Conservation (phyloP, 2,329 filamentous ascomycete genomes). For the Fusarium pseudonygamai region DNA sequence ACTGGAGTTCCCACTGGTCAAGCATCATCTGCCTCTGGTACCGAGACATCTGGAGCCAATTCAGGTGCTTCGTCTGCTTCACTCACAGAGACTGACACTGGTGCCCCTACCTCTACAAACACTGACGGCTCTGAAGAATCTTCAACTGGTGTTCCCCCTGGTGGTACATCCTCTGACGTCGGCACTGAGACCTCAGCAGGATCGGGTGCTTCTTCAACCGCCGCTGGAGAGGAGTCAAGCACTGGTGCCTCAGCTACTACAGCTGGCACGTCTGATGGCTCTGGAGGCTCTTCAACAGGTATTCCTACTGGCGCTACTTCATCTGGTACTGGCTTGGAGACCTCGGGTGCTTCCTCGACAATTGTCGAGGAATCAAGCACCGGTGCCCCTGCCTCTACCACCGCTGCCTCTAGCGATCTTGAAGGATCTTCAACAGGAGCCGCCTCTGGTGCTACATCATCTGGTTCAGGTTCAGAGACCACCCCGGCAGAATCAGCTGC, state of each 20-base stretch:
- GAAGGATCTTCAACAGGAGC: background rate
- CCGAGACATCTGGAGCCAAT: background rate
- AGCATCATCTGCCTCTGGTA: background rate
- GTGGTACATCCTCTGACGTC: background rate
- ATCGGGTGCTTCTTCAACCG: background rate
- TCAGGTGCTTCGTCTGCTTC: background rate
- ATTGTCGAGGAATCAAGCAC: no score
- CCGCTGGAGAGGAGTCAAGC: background rate
- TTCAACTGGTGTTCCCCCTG: background rate
- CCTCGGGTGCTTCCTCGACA: no score
- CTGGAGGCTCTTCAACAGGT: no score
- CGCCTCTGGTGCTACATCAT: no score
- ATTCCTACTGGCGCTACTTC: no score
- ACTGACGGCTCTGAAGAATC: background rate
- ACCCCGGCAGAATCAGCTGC: no score
- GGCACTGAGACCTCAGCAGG: background rate
- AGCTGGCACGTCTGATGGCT: background rate
- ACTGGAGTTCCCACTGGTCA: background rate
- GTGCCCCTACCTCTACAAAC: background rate
- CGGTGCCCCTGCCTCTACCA: no score
- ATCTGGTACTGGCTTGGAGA: no score
- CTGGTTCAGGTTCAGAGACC: no score
- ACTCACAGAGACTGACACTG: background rate
- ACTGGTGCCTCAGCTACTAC: background rate
- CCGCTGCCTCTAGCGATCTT: background rate